Conservation (phyloP, 805 yeast genomes). For the Metschnikowia reukaufii region DNA sequence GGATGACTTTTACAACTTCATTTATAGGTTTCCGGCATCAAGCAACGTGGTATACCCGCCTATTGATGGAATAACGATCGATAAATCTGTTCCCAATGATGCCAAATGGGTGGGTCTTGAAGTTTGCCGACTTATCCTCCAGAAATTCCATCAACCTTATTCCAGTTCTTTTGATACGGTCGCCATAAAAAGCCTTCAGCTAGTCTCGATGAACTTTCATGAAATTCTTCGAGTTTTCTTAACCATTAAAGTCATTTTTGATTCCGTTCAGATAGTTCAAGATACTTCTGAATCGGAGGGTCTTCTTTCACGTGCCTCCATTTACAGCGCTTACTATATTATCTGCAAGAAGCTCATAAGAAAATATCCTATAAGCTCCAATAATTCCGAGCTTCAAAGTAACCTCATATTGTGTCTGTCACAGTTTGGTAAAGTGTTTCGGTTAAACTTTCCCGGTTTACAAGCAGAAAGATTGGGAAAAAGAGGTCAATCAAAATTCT, state of each 20-base stretch:
- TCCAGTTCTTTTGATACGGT: background rate
- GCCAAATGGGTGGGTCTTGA: too few relatives aligned
- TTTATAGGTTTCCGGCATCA: slow-evolving; percentile 25
- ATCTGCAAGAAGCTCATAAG: slow-evolving; percentile 39
- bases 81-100: too few relatives aligned
- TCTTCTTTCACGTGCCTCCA: slow-evolving; percentile 34
- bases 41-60: too few relatives aligned
- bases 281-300: background rate
- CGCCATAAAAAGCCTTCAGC: slow-evolving; percentile 20
- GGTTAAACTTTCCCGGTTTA: slow-evolving; percentile 39
- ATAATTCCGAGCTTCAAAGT: slow-evolving; percentile 31
- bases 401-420: slow-evolving; percentile 40
- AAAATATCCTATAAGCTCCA: slow-evolving; percentile 34
- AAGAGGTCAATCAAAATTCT: slow-evolving; percentile 45
- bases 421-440: slow-evolving; percentile 41
- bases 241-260: slow-evolving; percentile 36
- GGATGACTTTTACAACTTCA: slow-evolving; percentile 42
- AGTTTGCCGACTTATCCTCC: background rate
- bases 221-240: slow-evolving; percentile 42
- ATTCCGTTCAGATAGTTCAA: slow-evolving; percentile 15
- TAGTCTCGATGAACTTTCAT: slow-evolving; percentile 38
- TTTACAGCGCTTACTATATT: slow-evolving; percentile 41
- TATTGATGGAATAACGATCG: too few relatives aligned
- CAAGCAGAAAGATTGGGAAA: slow-evolving; percentile 40
- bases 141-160: background rate